A percentile compares a stretch with the other conserved stretches of the same genome.
These are phyloP conservation scores for Rhodotorula diobovata DNA, from an alignment of 768 basidiomycete species.

Conservation along the genomic window DNA sequence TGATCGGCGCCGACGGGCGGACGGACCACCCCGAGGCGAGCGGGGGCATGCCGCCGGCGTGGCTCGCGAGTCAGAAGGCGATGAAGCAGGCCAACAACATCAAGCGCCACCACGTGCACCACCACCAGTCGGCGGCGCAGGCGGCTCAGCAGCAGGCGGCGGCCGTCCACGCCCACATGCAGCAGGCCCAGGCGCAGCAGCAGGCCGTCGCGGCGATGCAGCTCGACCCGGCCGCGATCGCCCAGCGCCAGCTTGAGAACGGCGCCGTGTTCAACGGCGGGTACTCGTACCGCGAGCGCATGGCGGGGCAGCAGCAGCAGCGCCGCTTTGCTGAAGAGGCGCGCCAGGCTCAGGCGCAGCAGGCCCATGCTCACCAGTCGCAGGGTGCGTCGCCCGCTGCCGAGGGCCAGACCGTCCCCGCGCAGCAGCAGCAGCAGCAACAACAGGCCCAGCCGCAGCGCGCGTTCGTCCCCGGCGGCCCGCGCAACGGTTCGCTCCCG, in stretches of 20 bases:
- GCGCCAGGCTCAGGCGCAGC: background rate
- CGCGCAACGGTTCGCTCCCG: slow-evolving; percentile 11
- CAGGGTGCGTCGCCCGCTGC: background rate
- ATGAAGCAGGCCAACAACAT: background rate
- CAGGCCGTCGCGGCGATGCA: background rate
- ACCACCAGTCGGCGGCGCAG: background rate
- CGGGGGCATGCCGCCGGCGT: slow-evolving; percentile 30
- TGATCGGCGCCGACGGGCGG: slow-evolving; percentile 34
- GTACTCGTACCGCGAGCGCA: slow-evolving; percentile 16
- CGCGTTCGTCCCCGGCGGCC: too few relatives aligned
- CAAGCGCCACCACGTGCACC: background rate
- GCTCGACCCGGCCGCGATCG: background rate
- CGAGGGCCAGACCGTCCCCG: too few relatives aligned
- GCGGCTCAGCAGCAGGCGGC: background rate
- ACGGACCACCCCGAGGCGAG: slow-evolving; percentile 32
- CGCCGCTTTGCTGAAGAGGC: background rate
- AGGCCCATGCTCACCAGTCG: too few relatives aligned
- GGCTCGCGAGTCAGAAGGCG: slow-evolving; percentile 21
- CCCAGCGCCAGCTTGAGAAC: background rate
- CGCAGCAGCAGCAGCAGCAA: background rate
- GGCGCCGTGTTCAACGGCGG: slow-evolving; percentile 16
- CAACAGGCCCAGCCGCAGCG: slow-evolving; percentile 14
- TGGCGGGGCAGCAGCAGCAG: background rate
- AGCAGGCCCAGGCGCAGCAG: background rate
- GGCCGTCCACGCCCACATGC: too few relatives aligned